Base-by-base conservation (phyloP, 768 basidiomycete species). In the Russula brevipes region DNA sequence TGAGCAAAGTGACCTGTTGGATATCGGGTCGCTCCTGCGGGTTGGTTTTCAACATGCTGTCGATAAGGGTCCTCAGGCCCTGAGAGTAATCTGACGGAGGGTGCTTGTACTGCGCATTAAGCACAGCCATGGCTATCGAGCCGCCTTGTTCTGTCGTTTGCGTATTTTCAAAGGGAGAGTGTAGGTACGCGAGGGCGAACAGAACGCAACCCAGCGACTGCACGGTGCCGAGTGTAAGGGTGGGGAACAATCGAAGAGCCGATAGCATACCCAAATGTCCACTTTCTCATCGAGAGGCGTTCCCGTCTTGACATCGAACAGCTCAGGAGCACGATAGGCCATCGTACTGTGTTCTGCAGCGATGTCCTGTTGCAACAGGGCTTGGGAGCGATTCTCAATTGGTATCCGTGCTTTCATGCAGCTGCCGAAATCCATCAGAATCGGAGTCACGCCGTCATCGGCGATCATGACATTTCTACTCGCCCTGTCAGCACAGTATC, bases 361-460 rank as follows among this genome's bases (percentile, higher is more conserved):
- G 66, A 96, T 85, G 73, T 99, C 97, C 84, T 98, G 97, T 68
- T 98, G 94, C 17, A 89, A 70, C 51, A 99, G 74, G 0, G 97
- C 97, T 72, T 94, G 88, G 31, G 87, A 86, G 31, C 97, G 82
- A 61, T 84, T 93, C 63, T 89, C 84, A 61, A 98, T 82, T 31
- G 78, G 79, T 61, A 98, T 84, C 36, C 95, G 80, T 4, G 97
- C 97, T 73, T 89, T 91, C 70, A 87, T 80, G 2, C 89, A 83
- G 66, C 94, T 97, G 19, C 97, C 97, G 74, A 99, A 94, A 75
- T 99, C 97, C 97, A 99, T 99, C 9, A 99, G 83, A 62, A 99
- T 91, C 1, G 97, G 91, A 9, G 82, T 79, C 39, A 69, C 53
- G 2, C 91, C 93, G 58, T 97, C 91, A 70, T 99, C 96, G 14